Conservation (phyloP, 2,329 filamentous ascomycete genomes). For the Grosmannia clavigera region DNA sequence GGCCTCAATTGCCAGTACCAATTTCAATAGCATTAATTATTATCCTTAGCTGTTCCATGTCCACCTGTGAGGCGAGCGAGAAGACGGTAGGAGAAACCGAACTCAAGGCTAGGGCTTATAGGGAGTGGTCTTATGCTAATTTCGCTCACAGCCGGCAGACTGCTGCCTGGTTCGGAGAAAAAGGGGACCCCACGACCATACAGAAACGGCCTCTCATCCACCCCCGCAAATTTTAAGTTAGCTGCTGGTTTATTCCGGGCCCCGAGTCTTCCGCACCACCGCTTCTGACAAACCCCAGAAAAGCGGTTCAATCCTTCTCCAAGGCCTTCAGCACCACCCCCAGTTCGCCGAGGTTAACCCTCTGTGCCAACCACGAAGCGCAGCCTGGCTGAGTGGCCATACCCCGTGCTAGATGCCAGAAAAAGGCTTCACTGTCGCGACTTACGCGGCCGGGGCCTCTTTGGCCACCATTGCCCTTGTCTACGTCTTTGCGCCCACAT, state of each 20-base stretch:
- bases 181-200: not conserved
- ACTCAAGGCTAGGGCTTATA: not conserved
- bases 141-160: not conserved
- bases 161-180: not conserved
- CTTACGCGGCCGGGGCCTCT: constrained; percentile 90
- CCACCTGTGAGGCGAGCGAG: not conserved
- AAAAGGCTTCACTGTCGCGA: constrained; percentile 69
- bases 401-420: constrained; percentile 51
- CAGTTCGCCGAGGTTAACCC: not conserved
- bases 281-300: not conserved
- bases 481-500: constrained; percentile 97
- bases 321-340: not conserved
- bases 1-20: no score
- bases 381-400: not conserved
- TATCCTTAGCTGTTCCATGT: not conserved
- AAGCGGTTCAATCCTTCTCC: not conserved
- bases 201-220: not conserved
- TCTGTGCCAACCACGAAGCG: not conserved
- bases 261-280: not conserved
- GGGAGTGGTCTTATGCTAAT: not conserved
- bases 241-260: not conserved
- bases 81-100: not conserved
- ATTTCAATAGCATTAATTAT: not conserved
- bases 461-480: constrained; percentile 89
- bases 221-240: not conserved